Evolutionary conservation across 1,139 yeast species (phyloP).

Genomic region (Arxiozyma telluris): DNA sequence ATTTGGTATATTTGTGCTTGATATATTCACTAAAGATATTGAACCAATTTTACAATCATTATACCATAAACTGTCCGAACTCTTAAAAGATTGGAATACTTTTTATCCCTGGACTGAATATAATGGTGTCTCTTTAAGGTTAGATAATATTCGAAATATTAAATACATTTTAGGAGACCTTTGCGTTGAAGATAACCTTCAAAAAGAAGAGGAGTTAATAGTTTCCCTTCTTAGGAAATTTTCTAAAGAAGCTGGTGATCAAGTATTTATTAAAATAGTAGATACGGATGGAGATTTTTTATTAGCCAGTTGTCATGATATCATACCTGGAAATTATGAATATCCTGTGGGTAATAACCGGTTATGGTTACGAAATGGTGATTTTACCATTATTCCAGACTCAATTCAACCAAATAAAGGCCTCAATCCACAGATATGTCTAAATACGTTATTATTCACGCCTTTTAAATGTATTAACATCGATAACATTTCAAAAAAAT

Average conservation of each 20-base stretch:
- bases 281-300: slow-evolving; percentile 54
- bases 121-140: slow-evolving; percentile 13
- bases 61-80: slow-evolving; percentile 17
- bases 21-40: slow-evolving; percentile 12
- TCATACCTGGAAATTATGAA: slow-evolving; percentile 31
- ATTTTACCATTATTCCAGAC: slow-evolving; percentile 25
- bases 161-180: slow-evolving; percentile 22
- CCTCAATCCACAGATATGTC: slow-evolving; percentile 30
- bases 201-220: slow-evolving; percentile 26
- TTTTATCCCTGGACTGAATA: slow-evolving; percentile 39
- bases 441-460: slow-evolving; percentile 30
- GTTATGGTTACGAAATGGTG: slow-evolving; percentile 26
- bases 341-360: slow-evolving; percentile 26
- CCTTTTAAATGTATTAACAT: slow-evolving; percentile 28
- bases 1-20: slow-evolving; percentile 26
- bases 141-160: slow-evolving; percentile 4
- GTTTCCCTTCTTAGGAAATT: slow-evolving; percentile 36
- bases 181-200: slow-evolving; percentile 23
- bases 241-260: slow-evolving; percentile 15
- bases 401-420: slow-evolving; percentile 26
- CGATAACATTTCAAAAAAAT: slow-evolving; percentile 13
- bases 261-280: slow-evolving; percentile 40
- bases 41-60: slow-evolving; percentile 14
- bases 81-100: slow-evolving; percentile 35
- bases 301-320: slow-evolving; percentile 41